Conservation (phyloP, 2,329 filamentous ascomycete genomes). For the Alternaria tenuissima region DNA sequence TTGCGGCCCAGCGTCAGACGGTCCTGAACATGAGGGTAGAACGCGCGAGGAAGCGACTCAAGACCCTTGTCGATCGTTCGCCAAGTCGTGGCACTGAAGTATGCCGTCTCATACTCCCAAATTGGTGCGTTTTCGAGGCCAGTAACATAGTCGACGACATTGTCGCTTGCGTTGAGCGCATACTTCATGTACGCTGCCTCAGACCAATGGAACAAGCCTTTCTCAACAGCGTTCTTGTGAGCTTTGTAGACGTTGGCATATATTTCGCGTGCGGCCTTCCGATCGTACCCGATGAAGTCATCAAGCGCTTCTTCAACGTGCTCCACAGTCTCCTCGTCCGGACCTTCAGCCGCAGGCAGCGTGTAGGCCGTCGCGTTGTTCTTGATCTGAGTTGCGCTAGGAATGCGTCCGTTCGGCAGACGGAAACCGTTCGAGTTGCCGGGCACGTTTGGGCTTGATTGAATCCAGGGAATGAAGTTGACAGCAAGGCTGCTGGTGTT, state of each 20-base stretch:
- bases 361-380: slow-evolving; percentile 37
- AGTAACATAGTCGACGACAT: slow-evolving; percentile 58
- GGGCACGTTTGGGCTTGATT: slow-evolving; percentile 64
- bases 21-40: slow-evolving; percentile 68
- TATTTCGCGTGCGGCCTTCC: slow-evolving; percentile 51
- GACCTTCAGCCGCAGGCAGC: slow-evolving; percentile 21
- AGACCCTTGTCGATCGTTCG: slow-evolving; percentile 71
- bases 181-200: slow-evolving; percentile 70
- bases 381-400: slow-evolving; percentile 38
- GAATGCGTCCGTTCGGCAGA: slow-evolving; percentile 46
- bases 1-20: slow-evolving; percentile 65
- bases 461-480: slow-evolving; percentile 70
- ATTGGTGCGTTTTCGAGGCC: slow-evolving; percentile 57
- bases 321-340: slow-evolving; percentile 30
- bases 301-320: slow-evolving; percentile 31
- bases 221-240: slow-evolving; percentile 62
- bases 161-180: slow-evolving; percentile 64
- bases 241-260: slow-evolving; percentile 59
- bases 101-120: slow-evolving; percentile 60
- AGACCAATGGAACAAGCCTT: slow-evolving; percentile 69
- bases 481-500: slow-evolving; percentile 59
- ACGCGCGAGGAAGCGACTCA: slow-evolving; percentile 67
- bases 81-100: slow-evolving; percentile 68
- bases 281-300: slow-evolving; percentile 29
- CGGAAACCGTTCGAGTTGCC: slow-evolving; percentile 47